These are phyloP conservation scores for Penicillium alfredii DNA, from an alignment of 495 filamentous ascomycete genomes.

Conservation along the genomic window DNA sequence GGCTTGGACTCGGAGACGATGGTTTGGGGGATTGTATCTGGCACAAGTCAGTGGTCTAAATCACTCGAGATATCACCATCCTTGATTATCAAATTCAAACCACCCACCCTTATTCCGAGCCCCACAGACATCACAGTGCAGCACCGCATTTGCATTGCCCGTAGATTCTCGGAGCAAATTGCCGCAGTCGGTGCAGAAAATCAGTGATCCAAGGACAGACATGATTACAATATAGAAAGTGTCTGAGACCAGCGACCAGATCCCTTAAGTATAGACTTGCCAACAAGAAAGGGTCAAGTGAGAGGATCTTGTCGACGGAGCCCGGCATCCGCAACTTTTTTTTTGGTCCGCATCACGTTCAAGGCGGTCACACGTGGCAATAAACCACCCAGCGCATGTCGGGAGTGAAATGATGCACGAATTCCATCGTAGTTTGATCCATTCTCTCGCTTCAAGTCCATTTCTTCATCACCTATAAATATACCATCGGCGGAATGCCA, in stretches of 20 bases:
- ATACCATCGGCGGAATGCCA: no score
- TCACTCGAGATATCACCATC: no score
- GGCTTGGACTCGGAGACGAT: slow-evolving; percentile 80
- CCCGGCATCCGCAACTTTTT: slow-evolving; percentile 15
- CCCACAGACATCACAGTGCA: slow-evolving; percentile 81
- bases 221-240: slow-evolving; percentile 39
- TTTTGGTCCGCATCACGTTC: no score
- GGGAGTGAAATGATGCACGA: slow-evolving; percentile 19
- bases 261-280: no score
- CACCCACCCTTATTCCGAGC: slow-evolving; percentile 72
- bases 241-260: no score
- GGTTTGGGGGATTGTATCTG: slow-evolving; percentile 78
- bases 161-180: slow-evolving; percentile 79
- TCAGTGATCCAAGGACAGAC: slow-evolving; percentile 81
- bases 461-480: slow-evolving; percentile 2
- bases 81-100: no score
- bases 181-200: slow-evolving; percentile 93
- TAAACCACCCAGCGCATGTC: slow-evolving; percentile 18
- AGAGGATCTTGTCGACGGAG: background rate
- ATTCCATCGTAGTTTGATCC: slow-evolving; percentile 10
- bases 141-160: slow-evolving; percentile 63
- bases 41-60: no score
- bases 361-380: slow-evolving; percentile 36
- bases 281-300: slow-evolving; percentile 1
- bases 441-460: background rate